Evolutionary conservation across 768 basidiomycete genomes (phyloP).

Genomic region (Lentinula detonsa): DNA sequence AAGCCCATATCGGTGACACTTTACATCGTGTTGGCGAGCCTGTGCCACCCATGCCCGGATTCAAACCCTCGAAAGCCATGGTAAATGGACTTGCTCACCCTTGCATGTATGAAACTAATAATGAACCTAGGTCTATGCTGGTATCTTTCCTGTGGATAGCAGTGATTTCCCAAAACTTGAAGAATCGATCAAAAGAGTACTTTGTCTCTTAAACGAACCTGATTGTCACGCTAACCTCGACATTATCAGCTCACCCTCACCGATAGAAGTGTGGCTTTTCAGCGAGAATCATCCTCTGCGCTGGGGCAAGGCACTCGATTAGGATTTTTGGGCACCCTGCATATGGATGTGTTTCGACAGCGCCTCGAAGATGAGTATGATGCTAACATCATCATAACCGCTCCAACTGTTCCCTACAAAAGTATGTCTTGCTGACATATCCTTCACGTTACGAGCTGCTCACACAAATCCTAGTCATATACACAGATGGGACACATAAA

Average conservation of each 20-base stretch:
- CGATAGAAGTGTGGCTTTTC: constrained; percentile 84
- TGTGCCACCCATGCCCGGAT: constrained; percentile 84
- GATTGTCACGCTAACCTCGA: constrained; percentile 9
- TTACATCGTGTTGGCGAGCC: constrained; percentile 66
- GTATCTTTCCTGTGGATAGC: constrained; percentile 89
- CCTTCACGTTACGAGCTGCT: not conserved
- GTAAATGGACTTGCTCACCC: constrained; percentile 30
- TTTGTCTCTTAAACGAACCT: constrained; percentile 16
- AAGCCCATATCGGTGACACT: constrained; percentile 94
- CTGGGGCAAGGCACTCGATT: constrained; percentile 93
- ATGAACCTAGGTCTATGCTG: constrained; percentile 74
- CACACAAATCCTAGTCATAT: constrained; percentile 51
- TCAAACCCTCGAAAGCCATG: constrained; percentile 93
- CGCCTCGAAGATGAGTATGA: constrained; percentile 96
- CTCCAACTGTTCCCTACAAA: constrained; percentile 94
- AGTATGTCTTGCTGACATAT: constrained; percentile 30
- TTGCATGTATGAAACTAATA: constrained; percentile 2
- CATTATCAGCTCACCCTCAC: constrained; percentile 65
- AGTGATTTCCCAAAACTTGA: constrained; percentile 91
- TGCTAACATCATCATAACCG: constrained; percentile 90
- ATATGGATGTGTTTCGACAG: constrained; percentile 96
- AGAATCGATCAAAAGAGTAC: constrained; percentile 87
- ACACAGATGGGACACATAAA: constrained; percentile 54
- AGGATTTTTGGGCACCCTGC: constrained; percentile 92
- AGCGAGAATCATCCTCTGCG: constrained; percentile 89